Evolutionary conservation across 352 stramenopile genomes (phyloP), one percentile per base, ranked within the genome.

Genomic region (Phytophthora meadii): DNA sequence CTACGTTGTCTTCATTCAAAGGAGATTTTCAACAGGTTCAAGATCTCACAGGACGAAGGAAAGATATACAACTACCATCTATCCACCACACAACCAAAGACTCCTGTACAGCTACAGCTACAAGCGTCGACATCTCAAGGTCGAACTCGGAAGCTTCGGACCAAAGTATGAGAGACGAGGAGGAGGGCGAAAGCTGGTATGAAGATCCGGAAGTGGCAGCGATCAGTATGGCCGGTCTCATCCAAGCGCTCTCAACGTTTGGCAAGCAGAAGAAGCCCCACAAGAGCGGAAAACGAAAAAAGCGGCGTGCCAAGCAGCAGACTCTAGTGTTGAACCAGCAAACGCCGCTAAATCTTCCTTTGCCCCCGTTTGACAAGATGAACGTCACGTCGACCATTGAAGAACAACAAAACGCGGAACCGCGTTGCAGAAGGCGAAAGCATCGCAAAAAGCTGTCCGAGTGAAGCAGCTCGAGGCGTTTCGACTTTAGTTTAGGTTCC

Each of bases 181-280:
- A 44, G 6, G 25, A 63, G 5, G 56, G 61, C 17, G 59, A 72
- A 19, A 61, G 40, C 32, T 65, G 59, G 34, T 69, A 68, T 36
- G 60, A 72, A 24, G 65, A 72, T 15, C 59, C 59, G n/a, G 57
- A 72, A 32, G n/a, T 59, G 28, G 12, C 68, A 8, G 39, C 50
- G 1, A 72, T 49, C 25, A 72, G 51, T 19, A 72, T 68, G 65
- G 52, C 65, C 28, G 58, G 52, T 1, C 65, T 72, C 32, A 72
- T 72, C 22, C 58, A 72, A 19, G 41, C 65, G 3, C 40, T 72
- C n/a, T 68, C 65, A 36, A 68, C 58, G 5, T 72, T 72, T 40
- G 64, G 39, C 0, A 72, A 63, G 36, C 8, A 34, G 11, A 28
- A 10, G 10, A 68, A 58, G 45, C 7, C 9, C 10, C 19, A 37